Conservation (phyloP, 176 grass and related monocot genomes). For the Tillandsia leiboldiana region DNA sequence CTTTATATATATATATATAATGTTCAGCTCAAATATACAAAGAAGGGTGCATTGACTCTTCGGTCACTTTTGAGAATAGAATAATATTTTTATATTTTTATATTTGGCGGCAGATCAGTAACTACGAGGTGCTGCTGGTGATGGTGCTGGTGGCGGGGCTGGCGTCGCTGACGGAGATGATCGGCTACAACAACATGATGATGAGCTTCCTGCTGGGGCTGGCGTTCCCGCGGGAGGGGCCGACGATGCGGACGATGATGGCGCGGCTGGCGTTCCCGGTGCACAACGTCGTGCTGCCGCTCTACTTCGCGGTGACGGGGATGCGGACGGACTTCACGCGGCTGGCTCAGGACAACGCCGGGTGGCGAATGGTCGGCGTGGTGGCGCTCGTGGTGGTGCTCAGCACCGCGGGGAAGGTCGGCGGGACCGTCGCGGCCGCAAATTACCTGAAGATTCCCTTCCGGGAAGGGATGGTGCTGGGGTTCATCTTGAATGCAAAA, state of each 20-base stretch:
- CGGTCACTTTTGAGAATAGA: too few species aligned
- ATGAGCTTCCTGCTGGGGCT: conserved; percentile 57
- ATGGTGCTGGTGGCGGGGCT: conserved; percentile 31
- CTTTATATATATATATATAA: too few species aligned
- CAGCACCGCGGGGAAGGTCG: conserved; percentile 42
- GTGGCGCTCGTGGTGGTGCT: conserved; percentile 35
- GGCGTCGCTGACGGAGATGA: neutral
- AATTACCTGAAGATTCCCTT: conserved; percentile 23
- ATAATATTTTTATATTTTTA: too few species aligned
- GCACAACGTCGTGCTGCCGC: conserved; percentile 50
- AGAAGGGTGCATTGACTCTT: too few species aligned
- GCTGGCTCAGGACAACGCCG: neutral
- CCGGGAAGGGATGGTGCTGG: conserved; percentile 43
- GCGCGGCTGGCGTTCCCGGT: conserved; percentile 48
- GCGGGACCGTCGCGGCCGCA: conserved; percentile 31
- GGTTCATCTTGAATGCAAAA: conserved; percentile 60
- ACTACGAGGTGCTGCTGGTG: conserved; percentile 21
- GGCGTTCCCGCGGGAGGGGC: conserved; percentile 45
- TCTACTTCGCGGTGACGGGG: conserved; percentile 44
- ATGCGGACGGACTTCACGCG: conserved; percentile 38
- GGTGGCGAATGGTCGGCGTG: neutral
- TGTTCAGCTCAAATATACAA: too few species aligned
- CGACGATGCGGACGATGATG: conserved; percentile 41
- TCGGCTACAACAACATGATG: conserved; percentile 42
- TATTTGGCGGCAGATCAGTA: conserved; percentile 31